These are phyloP conservation scores for Syncephalis plumigaleata DNA, from an alignment of 371 early-diverging fungal species.

Conservation along the genomic window DNA sequence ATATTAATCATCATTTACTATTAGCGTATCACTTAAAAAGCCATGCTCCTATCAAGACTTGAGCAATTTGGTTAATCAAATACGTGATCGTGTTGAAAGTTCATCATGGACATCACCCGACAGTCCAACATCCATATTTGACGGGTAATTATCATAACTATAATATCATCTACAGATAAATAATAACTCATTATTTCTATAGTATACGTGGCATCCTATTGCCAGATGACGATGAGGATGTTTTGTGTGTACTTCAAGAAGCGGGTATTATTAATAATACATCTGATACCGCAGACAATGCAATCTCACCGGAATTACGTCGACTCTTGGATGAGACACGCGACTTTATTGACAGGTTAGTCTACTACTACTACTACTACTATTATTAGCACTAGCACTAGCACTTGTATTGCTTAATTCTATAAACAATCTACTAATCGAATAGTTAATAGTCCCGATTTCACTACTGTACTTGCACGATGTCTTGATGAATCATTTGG, in stretches of 20 bases:
- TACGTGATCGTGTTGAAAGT: constrained; percentile 8
- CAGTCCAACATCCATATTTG: background rate
- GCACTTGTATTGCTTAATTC: too few species aligned
- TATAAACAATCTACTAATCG: too few species aligned
- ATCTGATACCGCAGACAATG: constrained; percentile 4
- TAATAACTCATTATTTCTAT: background rate
- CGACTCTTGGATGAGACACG: constrained; percentile 59
- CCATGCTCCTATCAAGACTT: background rate
- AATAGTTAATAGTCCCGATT: constrained; percentile 53
- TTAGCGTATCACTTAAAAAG: background rate
- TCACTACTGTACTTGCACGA: constrained; percentile 20
- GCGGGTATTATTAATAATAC: constrained; percentile 15
- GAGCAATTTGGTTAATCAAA: background rate
- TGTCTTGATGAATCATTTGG: constrained; percentile 42
- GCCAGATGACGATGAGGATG: constrained; percentile 43
- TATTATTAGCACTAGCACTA: too few species aligned
- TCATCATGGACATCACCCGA: background rate
- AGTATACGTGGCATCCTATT: constrained; percentile 40
- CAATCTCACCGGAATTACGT: constrained; percentile 16
- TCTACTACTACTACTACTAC: too few species aligned
- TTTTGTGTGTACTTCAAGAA: constrained; percentile 35
- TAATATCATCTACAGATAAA: background rate
- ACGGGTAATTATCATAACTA: background rate
- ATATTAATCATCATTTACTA: background rate
- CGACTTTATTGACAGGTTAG: constrained; percentile 59